These are phyloP conservation scores for Trichophyton benhamiae DNA, from an alignment of 2,329 filamentous ascomycete species.

Conservation along the genomic window DNA sequence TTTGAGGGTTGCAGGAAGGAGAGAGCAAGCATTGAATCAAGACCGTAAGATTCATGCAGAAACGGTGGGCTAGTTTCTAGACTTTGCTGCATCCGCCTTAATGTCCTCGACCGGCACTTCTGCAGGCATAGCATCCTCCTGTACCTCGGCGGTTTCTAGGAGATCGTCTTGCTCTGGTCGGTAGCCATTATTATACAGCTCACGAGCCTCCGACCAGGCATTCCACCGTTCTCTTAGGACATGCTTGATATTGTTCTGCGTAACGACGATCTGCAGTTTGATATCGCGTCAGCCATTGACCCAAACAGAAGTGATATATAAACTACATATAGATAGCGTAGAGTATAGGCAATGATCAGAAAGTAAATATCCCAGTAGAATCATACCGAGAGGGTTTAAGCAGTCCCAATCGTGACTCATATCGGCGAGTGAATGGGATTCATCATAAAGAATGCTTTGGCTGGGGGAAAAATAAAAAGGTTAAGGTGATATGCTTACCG, in stretches of 20 bases:
- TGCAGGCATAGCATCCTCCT: background rate
- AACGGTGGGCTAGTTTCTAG: background rate
- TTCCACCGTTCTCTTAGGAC: conserved; percentile 79
- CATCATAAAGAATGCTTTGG: conserved; percentile 14
- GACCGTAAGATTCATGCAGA: background rate
- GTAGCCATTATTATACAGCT: conserved; percentile 26
- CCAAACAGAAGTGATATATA: conserved; percentile 4
- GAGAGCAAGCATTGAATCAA: too few relatives aligned
- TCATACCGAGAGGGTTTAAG: conserved; percentile 20
- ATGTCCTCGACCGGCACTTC: conserved; percentile 7
- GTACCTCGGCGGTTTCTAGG: conserved; percentile 6
- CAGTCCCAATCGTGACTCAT: conserved; percentile 18
- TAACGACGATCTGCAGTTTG: conserved; percentile 53
- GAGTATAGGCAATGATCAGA: conserved; percentile 6
- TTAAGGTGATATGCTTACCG: conserved; percentile 41
- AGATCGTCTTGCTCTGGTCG: conserved; percentile 21
- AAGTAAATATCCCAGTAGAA: conserved; percentile 5
- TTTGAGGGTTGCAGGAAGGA: background rate
- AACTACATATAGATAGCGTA: background rate
- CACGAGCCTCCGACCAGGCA: conserved; percentile 49
- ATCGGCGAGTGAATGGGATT: conserved; percentile 22
- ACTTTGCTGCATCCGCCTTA: background rate
- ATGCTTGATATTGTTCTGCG: conserved; percentile 73
- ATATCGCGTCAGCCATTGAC: background rate
- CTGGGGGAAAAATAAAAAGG: background rate